Base-by-base conservation (phyloP, 805 yeast genomes). In the Metschnikowia lachancei region DNA sequence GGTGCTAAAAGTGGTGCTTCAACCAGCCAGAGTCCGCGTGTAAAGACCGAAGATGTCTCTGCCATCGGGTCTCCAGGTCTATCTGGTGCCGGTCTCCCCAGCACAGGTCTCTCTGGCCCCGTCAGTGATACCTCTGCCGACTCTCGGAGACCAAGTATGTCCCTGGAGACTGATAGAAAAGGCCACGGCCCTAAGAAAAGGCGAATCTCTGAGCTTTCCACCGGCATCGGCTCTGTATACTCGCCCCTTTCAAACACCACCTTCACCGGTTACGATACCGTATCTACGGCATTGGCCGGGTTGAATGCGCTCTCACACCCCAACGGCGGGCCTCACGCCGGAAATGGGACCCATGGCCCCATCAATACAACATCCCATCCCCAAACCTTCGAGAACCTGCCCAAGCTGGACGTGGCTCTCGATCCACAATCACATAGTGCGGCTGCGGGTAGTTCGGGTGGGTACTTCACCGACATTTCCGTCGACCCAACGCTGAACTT, bases 401-500 rank as follows among this genome's bases (percentile, higher is more conserved):
- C 66, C 24, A 56, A 53, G 36, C 56, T 58, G 46, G 67, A 63
- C 28, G 62, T 56, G 19, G 52, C 54, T 20, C 53, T 66, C 32
- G 73, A 67, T 43, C 72, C 72, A 1, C 61, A 62, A 31, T 37
- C 63, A 13, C 69, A 60, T 43, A 53, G 56, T 36, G 60, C 59
- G 10, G 59, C 64, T 6, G 63, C 61, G 7, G 59, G 56, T 18
- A 57, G 63, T 10, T 64, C 69, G 1, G 76, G 75, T 16, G 76
- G 76, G 4, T 72, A 71, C 55, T 72, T 71, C 53, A 69, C 72
- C 19, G 76, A 72, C 28, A 69, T 70, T 26, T 61, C 68, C 30
- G 66, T 70, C 11, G 76, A 72, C 52, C 76, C 75, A 3, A 70
- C 75, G 13, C 70, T 70, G 74, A 71, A 71, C 56, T 56, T 71